A percentile compares a stretch with the other conserved stretches of the same genome.
Conservation (phyloP, 192 early-diverging fungal species). For the Gonapodya sp. region DNA sequence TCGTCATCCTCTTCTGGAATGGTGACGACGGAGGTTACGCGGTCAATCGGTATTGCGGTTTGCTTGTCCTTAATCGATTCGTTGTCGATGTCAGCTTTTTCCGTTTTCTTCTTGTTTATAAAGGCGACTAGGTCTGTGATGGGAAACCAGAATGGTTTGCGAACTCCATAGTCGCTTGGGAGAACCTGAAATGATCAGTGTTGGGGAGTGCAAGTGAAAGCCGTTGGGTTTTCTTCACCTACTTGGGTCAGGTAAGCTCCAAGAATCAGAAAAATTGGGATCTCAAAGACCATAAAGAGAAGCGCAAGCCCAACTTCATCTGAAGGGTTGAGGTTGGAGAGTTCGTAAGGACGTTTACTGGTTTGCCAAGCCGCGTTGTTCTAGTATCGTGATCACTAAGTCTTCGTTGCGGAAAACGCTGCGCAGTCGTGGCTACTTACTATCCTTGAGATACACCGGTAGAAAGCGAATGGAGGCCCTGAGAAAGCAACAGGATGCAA, state of each 20-base stretch:
- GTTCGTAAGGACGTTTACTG: background rate
- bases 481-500: too few species aligned
- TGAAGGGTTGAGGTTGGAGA: background rate
- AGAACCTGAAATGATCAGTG: conserved; percentile 13
- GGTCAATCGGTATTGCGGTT: background rate
- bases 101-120: conserved; percentile 19
- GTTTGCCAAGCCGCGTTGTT: background rate
- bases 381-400: background rate
- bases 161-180: conserved; percentile 55
- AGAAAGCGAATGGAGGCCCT: conserved; percentile 64
- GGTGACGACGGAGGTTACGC: background rate
- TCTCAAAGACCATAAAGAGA: conserved; percentile 41
- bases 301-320: conserved; percentile 46
- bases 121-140: conserved; percentile 23
- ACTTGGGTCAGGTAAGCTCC: conserved; percentile 15
- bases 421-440: conserved; percentile 18
- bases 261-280: conserved; percentile 34
- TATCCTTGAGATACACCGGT: conserved; percentile 38
- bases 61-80: background rate
- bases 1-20: conserved; percentile 44
- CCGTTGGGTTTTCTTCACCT: background rate
- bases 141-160: conserved; percentile 54
- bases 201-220: background rate
- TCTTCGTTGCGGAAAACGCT: background rate
- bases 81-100: background rate